Base-by-base conservation (phyloP, 208 protist genomes). In the Lotmaria passim region DNA sequence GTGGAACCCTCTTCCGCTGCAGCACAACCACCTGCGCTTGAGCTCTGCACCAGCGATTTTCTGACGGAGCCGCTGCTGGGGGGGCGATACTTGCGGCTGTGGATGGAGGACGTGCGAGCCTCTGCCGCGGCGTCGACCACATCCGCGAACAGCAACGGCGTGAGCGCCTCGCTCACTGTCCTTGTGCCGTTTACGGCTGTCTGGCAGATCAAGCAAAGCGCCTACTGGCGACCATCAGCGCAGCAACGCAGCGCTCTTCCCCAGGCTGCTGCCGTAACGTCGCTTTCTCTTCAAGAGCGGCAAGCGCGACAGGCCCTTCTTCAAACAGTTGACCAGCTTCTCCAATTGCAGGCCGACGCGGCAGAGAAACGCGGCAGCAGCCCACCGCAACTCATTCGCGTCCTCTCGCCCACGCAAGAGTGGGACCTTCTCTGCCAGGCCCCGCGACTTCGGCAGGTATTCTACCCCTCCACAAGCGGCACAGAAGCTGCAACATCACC, bases 231-330 rank as follows among this genome's bases (percentile, higher is more conserved):
- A 24, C 44, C 57, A 12, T 39, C 53, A 1, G 7, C 58, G 11
- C n/a, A 34, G 23, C 10, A 44, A 31, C 36, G 23, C 4, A 31
- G 31, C 8, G 21, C 58, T 30, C 12, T 47, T 55, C 46, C 41
- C 14, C 7, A 28, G 2, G 8, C 24, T 15, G 12, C 59, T 43
- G 21, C 47, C 11, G n/a, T 17, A 11, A 7, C 6, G n/a, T 14
- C 71, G 23, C 65, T 79, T 15, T 88, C 85, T 0, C 62, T 91
- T 33, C 90, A 95, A 38, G 86, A 90, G 56, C 90, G 90, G n/a
- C 73, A 70, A 19, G 82, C 83, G 7, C 76, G 86, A 26, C 75
- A 85, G 28, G 57, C 82, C 6, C 60, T 83, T 53, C 59, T 94
- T 23, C 82, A 89, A 57, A 73, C 79, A 1, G 41, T 94, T 8